Conservation (phyloP, 768 basidiomycete genomes). For the Podaxis sp. region DNA sequence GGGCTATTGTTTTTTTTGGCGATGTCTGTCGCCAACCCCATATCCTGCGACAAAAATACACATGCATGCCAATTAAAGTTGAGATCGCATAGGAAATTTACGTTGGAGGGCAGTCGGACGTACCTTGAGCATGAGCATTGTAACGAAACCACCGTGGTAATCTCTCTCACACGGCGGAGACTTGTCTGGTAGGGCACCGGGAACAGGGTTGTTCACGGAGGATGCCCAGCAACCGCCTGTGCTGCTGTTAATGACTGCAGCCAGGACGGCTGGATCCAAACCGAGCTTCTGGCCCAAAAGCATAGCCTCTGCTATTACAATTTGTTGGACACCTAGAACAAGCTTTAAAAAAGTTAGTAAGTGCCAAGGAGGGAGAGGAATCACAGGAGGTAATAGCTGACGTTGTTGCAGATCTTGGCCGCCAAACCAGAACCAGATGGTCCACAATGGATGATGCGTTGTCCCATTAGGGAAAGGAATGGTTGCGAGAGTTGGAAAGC, state of each 20-base stretch:
- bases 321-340: constrained; percentile 73
- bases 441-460: constrained; percentile 79
- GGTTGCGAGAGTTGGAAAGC: constrained; percentile 57
- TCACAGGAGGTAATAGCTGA: constrained; percentile 33
- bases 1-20: constrained; percentile 44
- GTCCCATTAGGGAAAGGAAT: constrained; percentile 71
- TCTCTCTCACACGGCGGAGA: constrained; percentile 79
- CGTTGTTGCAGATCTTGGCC: constrained; percentile 91
- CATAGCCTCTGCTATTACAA: constrained; percentile 89
- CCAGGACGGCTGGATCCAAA: constrained; percentile 68
- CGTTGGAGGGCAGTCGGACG: background rate
- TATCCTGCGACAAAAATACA: constrained; percentile 49
- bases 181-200: constrained; percentile 61
- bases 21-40: constrained; percentile 73
- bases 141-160: constrained; percentile 86
- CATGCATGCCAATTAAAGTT: background rate
- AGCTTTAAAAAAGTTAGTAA: constrained; percentile 29
- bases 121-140: constrained; percentile 80
- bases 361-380: constrained; percentile 9
- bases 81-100: background rate
- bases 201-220: constrained; percentile 86
- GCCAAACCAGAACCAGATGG: constrained; percentile 76
- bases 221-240: constrained; percentile 84
- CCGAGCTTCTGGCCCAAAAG: constrained; percentile 80
- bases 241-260: constrained; percentile 80